These are phyloP conservation scores for Penicillium polonicum DNA, from an alignment of 2,329 filamentous ascomycete species.

Conservation along the genomic window DNA sequence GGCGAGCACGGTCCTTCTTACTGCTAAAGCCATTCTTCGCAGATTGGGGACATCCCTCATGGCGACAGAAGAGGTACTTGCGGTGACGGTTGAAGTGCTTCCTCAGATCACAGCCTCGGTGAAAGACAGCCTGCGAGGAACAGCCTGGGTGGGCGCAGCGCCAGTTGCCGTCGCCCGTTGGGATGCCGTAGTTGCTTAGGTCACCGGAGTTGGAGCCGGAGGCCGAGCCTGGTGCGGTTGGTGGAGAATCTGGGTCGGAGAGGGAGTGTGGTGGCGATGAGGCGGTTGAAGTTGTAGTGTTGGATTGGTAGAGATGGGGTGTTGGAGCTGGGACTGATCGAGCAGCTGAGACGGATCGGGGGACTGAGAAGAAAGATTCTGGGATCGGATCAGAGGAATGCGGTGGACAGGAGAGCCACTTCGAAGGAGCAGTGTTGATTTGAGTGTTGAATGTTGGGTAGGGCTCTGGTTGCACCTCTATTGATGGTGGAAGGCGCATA, in stretches of 20 bases:
- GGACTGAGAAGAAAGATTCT: conserved; percentile 16
- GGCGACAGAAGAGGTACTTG: conserved; percentile 61
- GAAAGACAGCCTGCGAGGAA: conserved; percentile 58
- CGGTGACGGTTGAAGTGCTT: conserved; percentile 64
- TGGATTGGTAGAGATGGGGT: background rate
- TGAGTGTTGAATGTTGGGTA: conserved; percentile 10
- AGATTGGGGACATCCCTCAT: conserved; percentile 58
- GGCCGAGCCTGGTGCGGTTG: conserved; percentile 8
- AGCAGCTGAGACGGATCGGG: background rate
- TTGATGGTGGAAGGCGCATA: conserved; percentile 7
- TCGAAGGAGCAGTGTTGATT: conserved; percentile 1
- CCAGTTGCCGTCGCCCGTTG: conserved; percentile 48
- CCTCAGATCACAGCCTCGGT: conserved; percentile 59
- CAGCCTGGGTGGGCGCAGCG: conserved; percentile 60
- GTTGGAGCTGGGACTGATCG: background rate
- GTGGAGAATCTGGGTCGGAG: conserved; percentile 13
- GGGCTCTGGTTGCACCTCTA: conserved; percentile 3
- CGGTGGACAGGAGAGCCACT: conserved; percentile 13
- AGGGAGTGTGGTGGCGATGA: conserved; percentile 16
- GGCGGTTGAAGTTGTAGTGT: conserved; percentile 10
- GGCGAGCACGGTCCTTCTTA: conserved; percentile 61
- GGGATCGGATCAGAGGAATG: background rate
- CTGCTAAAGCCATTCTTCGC: conserved; percentile 59
- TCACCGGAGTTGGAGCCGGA: conserved; percentile 22
- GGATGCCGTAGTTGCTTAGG: conserved; percentile 35